phyloP scores from a whole-genome alignment of 495 filamentous ascomycete species.

The Trichocladium antarcticum region DNA sequence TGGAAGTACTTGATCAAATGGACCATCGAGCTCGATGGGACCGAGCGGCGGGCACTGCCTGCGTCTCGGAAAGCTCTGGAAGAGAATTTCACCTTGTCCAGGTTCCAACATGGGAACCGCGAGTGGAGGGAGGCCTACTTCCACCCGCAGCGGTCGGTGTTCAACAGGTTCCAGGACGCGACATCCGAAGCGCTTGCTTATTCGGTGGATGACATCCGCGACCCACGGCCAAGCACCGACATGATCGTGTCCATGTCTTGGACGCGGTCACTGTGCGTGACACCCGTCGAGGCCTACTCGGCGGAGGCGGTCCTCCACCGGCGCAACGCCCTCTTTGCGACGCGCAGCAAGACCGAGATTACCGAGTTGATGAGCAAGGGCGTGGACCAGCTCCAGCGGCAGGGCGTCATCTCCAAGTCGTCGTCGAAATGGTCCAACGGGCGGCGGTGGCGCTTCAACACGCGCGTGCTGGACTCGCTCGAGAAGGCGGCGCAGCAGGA shows the following conservation, averaged over 20 bases:
- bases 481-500: constrained; percentile 35
- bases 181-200: constrained; percentile 24
- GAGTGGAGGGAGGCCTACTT: constrained; percentile 42
- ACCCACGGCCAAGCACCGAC: constrained; percentile 2
- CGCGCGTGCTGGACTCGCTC: constrained; percentile 42
- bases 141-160: constrained; percentile 31
- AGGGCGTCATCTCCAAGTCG: constrained; percentile 48
- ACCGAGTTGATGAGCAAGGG: constrained; percentile 42
- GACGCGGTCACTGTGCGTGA: constrained; percentile 26
- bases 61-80: constrained; percentile 25
- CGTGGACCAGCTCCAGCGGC: constrained; percentile 45
- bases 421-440: constrained; percentile 45
- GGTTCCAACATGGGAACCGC: constrained; percentile 24
- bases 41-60: constrained; percentile 31
- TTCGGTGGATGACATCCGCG: constrained; percentile 8
- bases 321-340: constrained; percentile 27
- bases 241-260: constrained; percentile 24
- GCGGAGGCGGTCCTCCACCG: constrained; percentile 28
- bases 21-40: constrained; percentile 36
- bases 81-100: constrained; percentile 21
- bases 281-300: constrained; percentile 26
- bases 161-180: constrained; percentile 36
- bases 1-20: constrained; percentile 68
- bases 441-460: constrained; percentile 49
- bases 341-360: constrained; percentile 25